A percentile compares a stretch with the other conserved stretches of the same genome.
These are phyloP conservation scores for Coniochaeta hoffmannii DNA, from an alignment of 2,329 filamentous ascomycete species.

Conservation along the genomic window DNA sequence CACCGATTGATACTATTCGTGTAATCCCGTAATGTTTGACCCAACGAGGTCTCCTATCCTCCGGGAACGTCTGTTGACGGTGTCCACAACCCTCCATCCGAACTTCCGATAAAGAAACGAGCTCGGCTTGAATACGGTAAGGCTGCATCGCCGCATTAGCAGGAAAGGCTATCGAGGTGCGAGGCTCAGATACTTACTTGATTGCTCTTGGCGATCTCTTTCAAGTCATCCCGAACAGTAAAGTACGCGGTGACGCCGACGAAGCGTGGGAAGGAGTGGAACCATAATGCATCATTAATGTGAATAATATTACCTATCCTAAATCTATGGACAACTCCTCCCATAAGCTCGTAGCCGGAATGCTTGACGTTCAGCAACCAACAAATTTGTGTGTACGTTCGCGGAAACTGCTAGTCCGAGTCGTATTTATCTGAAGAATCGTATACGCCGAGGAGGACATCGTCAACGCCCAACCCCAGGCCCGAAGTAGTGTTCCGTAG, in stretches of 20 bases:
- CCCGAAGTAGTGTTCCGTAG: constrained; percentile 48
- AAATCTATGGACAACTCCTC: neutral
- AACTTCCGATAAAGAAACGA: constrained; percentile 1
- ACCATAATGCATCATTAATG: too few species aligned
- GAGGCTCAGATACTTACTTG: neutral
- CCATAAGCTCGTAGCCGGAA: neutral
- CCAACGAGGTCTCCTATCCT: neutral
- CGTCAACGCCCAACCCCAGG: constrained; percentile 53
- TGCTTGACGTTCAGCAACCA: neutral
- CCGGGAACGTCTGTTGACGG: neutral
- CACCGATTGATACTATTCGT: neutral
- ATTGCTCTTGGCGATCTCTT: neutral
- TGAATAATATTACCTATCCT: neutral
- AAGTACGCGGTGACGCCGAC: too few species aligned
- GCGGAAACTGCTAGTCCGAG: constrained; percentile 35
- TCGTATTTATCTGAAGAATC: constrained; percentile 61
- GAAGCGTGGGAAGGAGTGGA: too few species aligned
- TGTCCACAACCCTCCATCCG: neutral
- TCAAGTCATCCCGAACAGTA: neutral
- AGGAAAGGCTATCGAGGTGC: neutral
- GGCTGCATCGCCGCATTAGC: neutral
- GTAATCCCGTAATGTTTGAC: neutral
- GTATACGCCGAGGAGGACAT: constrained; percentile 69
- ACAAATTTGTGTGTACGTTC: neutral
- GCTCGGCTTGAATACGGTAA: neutral